A percentile compares a stretch with the other conserved stretches of the same genome.
Conservation (phyloP, 495 filamentous ascomycete genomes). For the Cetradonia linearis region DNA sequence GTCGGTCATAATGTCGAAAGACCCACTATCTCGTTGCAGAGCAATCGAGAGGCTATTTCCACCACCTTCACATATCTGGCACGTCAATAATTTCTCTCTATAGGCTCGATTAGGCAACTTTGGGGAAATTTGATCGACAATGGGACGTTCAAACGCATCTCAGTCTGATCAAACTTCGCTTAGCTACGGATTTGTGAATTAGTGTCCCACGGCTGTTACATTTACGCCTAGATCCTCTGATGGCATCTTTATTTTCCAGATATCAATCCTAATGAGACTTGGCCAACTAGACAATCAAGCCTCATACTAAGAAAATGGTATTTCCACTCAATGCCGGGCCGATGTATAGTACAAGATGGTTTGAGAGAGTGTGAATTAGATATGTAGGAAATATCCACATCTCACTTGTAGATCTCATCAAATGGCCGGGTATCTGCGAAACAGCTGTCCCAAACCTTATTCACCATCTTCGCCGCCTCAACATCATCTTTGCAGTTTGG, state of each 20-base stretch:
- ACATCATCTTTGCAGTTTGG: slow-evolving; percentile 76
- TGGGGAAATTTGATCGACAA: background rate
- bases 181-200: too few species aligned
- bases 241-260: too few species aligned
- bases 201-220: too few species aligned
- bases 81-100: background rate
- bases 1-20: slow-evolving; percentile 30
- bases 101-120: background rate
- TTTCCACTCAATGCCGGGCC: background rate
- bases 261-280: too few species aligned
- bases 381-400: background rate
- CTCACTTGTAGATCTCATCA: slow-evolving; percentile 87
- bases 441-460: slow-evolving; percentile 96
- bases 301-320: too few species aligned
- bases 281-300: too few species aligned
- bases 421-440: slow-evolving; percentile 90
- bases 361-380: background rate
- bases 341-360: background rate
- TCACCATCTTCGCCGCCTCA: slow-evolving; percentile 78
- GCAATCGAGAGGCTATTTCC: background rate
- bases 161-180: background rate
- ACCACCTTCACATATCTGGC: background rate
- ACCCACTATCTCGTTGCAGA: background rate
- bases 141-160: background rate
- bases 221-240: too few species aligned